A percentile compares a stretch with the other conserved stretches of the same genome.
phyloP scores from a whole-genome alignment of 768 basidiomycete genomes.

The Hericium erinaceus region DNA sequence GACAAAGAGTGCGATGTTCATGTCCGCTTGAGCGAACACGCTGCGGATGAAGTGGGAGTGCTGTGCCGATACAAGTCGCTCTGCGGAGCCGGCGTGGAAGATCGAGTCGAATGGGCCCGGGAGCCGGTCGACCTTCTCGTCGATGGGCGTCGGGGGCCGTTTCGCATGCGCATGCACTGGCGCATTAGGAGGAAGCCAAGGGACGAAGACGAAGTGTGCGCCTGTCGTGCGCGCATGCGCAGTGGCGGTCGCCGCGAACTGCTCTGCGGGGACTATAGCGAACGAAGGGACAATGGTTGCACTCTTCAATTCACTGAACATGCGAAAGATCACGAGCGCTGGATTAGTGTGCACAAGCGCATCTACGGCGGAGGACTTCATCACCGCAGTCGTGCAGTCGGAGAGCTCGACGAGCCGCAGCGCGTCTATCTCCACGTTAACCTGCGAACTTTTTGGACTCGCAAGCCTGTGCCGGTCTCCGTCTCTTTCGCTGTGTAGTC shows the following conservation, averaged over 20 bases:
- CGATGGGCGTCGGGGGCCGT: conserved; percentile 3
- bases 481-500: conserved; percentile 4
- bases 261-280: conserved; percentile 69
- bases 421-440: conserved; percentile 51
- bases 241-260: conserved; percentile 60
- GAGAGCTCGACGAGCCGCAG: conserved; percentile 80
- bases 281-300: conserved; percentile 56
- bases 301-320: conserved; percentile 66
- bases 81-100: conserved; percentile 30
- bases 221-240: conserved; percentile 51
- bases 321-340: conserved; percentile 61
- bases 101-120: conserved; percentile 58
- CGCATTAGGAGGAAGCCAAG: conserved; percentile 54
- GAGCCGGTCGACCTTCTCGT: neutral
- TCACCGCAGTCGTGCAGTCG: conserved; percentile 55
- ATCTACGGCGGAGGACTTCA: conserved; percentile 57
- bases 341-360: conserved; percentile 68
- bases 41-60: conserved; percentile 82
- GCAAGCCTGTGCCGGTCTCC: neutral
- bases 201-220: conserved; percentile 72
- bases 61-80: conserved; percentile 38
- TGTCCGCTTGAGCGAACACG: conserved; percentile 61
- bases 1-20: conserved; percentile 78
- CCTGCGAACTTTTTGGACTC: neutral
- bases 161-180: conserved; percentile 8